Base-by-base conservation (phyloP, 371 early-diverging fungal species). In the Batrachochytrium dendrobatidis region DNA sequence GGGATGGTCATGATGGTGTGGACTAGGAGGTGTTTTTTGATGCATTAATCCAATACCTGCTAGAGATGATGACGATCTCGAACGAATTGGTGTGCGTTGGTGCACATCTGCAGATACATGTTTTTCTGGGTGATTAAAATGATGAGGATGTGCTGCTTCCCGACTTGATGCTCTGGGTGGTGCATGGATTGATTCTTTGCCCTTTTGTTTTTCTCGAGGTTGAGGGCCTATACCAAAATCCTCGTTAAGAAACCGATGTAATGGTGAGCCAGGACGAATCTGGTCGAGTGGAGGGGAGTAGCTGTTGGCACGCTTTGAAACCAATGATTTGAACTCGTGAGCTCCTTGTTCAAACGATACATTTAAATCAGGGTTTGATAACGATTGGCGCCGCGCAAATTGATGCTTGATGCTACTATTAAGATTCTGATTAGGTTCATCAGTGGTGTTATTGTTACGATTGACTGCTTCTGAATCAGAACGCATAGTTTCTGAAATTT, bases 41-140 rank as follows among this genome's bases (percentile, higher is more conserved):
- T 3, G 46, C 6, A 45, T 12, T 3, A 7, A 26, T 7, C 26
- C 24, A 20, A 45, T 24, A 3, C 6, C 26, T 20, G 3, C 6
- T 7, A 45, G 3, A 20, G 46, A 45, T 26, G 46, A 45, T 5
- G 46, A 45, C 46, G 46, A 45, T 26, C 46, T 20, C 3, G 46
- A 45, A 5, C 46, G 46, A 7, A 45, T 26, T 26, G 26, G 46
- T 5, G 24, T 26, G 46, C 46, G 46, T 3, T 45, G 46, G 12
- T 24, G 7, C 5, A 26, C 46, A 5, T 45, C 46, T 20, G 46
- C 24, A 20, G 46, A 58, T 2, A 63, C 29, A 30, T 63, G 63
- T 17, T 56, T 58, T 29, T 63, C 63, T 8, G 63, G 63, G 17
- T 54, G 46, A 52, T 63, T 56, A 34, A 29, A 64, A 28, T 64